Evolutionary conservation across 208 protist species (phyloP).

Genomic region (Strigomonas culicis): DNA sequence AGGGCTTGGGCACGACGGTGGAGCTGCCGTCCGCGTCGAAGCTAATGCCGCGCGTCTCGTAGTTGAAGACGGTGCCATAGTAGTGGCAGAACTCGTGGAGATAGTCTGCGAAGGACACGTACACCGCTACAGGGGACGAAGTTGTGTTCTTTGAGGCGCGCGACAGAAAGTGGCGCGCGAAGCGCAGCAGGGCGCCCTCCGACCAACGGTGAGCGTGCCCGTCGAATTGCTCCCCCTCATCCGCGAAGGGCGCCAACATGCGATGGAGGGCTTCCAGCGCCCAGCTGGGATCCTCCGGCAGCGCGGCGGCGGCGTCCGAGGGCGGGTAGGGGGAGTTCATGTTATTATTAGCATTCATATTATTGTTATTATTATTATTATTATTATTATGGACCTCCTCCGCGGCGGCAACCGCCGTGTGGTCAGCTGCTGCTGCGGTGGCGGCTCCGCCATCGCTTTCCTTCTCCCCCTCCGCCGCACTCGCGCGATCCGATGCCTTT

Average conservation of each 20-base stretch:
- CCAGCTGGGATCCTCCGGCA: no score
- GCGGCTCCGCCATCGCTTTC: not conserved
- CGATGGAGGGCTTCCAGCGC: no score
- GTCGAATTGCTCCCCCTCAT: no score
- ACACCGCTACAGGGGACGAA: conserved; percentile 15
- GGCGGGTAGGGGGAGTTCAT: not conserved
- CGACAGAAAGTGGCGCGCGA: conserved; percentile 6
- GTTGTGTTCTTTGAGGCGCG: conserved; percentile 7
- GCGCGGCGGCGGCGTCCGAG: no score
- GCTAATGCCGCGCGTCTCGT: conserved; percentile 63
- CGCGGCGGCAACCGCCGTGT: not conserved
- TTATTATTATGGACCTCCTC: not conserved
- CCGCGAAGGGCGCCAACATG: no score
- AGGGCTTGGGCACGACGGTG: conserved; percentile 66
- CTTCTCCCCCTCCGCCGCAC: not conserved
- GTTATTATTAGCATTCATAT: not conserved
- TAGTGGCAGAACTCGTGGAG: conserved; percentile 85
- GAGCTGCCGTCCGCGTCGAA: conserved; percentile 57
- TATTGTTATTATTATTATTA: conserved; percentile 9
- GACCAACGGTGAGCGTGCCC: no score
- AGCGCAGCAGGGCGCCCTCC: not conserved
- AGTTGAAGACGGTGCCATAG: conserved; percentile 82
- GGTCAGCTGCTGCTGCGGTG: not conserved
- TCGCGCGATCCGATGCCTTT: not conserved
- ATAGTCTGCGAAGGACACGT: conserved; percentile 41